These are phyloP conservation scores for Serendipita sp. DNA, from an alignment of 768 basidiomycete species.

Conservation along the genomic window DNA sequence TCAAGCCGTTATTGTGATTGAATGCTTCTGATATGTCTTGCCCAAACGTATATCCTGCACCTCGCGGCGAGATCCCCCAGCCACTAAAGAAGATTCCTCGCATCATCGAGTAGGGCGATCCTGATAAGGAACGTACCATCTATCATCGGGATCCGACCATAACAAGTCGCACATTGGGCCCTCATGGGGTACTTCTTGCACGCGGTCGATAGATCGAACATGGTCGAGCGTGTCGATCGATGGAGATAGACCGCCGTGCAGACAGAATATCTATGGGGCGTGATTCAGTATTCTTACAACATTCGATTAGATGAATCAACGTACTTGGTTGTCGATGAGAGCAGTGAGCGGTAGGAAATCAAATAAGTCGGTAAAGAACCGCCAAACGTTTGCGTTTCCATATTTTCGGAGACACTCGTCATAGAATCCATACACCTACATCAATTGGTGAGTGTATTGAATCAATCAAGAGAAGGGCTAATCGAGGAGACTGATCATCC, in stretches of 20 bases:
- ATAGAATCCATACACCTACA: slow-evolving; percentile 89
- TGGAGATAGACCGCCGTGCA: slow-evolving; percentile 93
- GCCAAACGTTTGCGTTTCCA: slow-evolving; percentile 99
- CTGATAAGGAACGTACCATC: slow-evolving; percentile 33
- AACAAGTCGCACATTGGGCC: slow-evolving; percentile 99
- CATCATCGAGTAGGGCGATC: neutral
- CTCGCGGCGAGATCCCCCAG: slow-evolving; percentile 98
- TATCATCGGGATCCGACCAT: slow-evolving; percentile 99
- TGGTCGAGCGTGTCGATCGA: slow-evolving; percentile 99
- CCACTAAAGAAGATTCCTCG: slow-evolving; percentile 29
- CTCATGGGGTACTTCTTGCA: slow-evolving; percentile 98
- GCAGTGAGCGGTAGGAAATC: slow-evolving; percentile 96
- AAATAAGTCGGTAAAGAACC: slow-evolving; percentile 96
- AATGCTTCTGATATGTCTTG: slow-evolving; percentile 99
- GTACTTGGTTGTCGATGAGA: slow-evolving; percentile 95
- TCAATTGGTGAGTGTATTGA: neutral
- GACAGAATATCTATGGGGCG: slow-evolving; percentile 77
- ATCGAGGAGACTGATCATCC: neutral
- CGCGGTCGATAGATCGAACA: slow-evolving; percentile 94
- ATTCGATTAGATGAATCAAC: slow-evolving; percentile 23
- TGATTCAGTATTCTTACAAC: neutral
- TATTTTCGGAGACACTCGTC: slow-evolving; percentile 99
- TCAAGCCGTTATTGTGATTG: slow-evolving; percentile 98
- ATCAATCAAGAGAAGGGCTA: neutral
- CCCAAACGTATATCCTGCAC: slow-evolving; percentile 97